Evolutionary conservation across 306 rosid genomes (phyloP).

Genomic region (Rosa rugosa): DNA sequence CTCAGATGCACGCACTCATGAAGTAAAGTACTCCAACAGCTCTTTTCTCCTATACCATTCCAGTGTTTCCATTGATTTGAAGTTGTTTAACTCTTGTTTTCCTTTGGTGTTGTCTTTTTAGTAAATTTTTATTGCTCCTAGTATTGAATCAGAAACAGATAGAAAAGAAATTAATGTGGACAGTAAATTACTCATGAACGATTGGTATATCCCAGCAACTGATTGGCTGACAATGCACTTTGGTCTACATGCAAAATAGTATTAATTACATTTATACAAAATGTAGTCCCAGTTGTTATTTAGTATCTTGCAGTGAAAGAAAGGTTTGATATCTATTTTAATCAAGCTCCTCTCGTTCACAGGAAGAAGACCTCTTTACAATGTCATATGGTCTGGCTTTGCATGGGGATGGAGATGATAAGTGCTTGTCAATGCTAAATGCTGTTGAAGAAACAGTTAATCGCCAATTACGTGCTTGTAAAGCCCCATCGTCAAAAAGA

Average conservation of each 20-base stretch:
- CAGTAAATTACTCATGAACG: neutral
- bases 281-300: neutral
- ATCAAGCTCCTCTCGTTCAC: constrained; percentile 30
- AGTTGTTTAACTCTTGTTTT: neutral
- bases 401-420: constrained; percentile 82
- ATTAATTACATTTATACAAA: neutral
- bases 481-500: constrained; percentile 61
- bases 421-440: constrained; percentile 75
- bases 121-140: neutral
- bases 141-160: neutral
- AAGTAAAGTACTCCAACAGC: constrained; percentile 89
- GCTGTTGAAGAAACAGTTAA: constrained; percentile 86
- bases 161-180: neutral
- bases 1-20: constrained; percentile 95
- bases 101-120: neutral
- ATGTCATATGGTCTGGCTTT: constrained; percentile 94
- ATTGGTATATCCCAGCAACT: neutral
- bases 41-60: constrained; percentile 29
- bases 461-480: constrained; percentile 94
- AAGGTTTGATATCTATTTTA: neutral
- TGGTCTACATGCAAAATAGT: neutral
- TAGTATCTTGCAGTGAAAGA: neutral
- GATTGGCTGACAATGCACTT: neutral
- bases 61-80: neutral
- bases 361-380: constrained; percentile 96